These are phyloP conservation scores for Cladosporium sp. DNA, from an alignment of 2,329 filamentous ascomycete genomes.

Conservation along the genomic window DNA sequence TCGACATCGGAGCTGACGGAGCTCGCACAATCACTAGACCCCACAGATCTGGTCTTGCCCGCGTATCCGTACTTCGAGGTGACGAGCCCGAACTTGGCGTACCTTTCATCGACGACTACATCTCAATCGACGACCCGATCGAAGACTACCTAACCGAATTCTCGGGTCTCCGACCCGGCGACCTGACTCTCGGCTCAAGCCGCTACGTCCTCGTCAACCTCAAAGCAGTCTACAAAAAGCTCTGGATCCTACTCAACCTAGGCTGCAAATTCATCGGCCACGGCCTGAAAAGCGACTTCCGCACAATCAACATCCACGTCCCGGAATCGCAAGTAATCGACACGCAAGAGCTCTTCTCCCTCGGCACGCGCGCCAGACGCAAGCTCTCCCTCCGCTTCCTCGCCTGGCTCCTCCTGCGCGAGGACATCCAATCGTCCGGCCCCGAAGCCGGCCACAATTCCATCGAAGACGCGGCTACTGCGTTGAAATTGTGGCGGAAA, in stretches of 20 bases:
- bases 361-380: slow-evolving; percentile 66
- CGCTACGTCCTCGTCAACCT: slow-evolving; percentile 78
- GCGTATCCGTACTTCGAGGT: slow-evolving; percentile 84
- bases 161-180: slow-evolving; percentile 81
- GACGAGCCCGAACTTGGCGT: slow-evolving; percentile 70
- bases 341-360: slow-evolving; percentile 86
- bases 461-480: slow-evolving; percentile 90
- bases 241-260: slow-evolving; percentile 92
- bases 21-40: slow-evolving; percentile 88
- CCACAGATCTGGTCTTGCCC: slow-evolving; percentile 83
- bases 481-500: slow-evolving; percentile 82
- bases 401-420: slow-evolving; percentile 83
- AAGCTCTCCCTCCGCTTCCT: slow-evolving; percentile 87
- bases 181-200: slow-evolving; percentile 74
- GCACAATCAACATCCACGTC: slow-evolving; percentile 96
- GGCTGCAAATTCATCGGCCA: slow-evolving; percentile 93
- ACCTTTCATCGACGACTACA: slow-evolving; percentile 97
- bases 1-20: slow-evolving; percentile 92
- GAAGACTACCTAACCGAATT: slow-evolving; percentile 94
- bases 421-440: slow-evolving; percentile 86
- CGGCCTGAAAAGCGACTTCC: slow-evolving; percentile 89
- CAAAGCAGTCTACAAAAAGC: slow-evolving; percentile 94
- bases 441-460: slow-evolving; percentile 64
- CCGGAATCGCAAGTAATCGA: slow-evolving; percentile 88
- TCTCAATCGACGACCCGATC: slow-evolving; percentile 81